Percentiles rank a stretch among this genome's conserved stretches.
These are phyloP conservation scores for Aspergillus sp. DNA, from an alignment of 2,329 filamentous ascomycete species.

Conservation along the genomic window DNA sequence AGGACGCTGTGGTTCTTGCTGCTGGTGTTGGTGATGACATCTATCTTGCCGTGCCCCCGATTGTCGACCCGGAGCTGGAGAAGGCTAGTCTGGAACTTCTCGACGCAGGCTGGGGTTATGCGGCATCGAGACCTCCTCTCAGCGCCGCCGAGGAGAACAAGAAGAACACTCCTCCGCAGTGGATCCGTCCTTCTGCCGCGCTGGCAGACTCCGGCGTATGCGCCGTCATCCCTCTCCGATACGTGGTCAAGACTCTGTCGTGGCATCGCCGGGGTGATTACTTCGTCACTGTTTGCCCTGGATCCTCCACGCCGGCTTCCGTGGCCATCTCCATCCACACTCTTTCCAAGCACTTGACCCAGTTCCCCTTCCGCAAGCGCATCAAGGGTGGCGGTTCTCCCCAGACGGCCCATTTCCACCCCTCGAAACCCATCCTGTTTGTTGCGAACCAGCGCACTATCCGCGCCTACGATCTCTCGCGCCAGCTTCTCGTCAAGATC, in stretches of 20 bases:
- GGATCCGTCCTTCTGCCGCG: slow-evolving; percentile 72
- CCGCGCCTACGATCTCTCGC: slow-evolving; percentile 88
- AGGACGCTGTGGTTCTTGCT: slow-evolving; percentile 75
- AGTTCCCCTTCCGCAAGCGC: slow-evolving; percentile 80
- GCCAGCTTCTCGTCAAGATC: slow-evolving; percentile 88
- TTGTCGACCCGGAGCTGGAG: slow-evolving; percentile 70
- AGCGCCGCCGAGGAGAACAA: slow-evolving; percentile 52
- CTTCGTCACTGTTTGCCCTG: slow-evolving; percentile 83
- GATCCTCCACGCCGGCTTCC: slow-evolving; percentile 46
- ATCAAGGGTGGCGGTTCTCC: slow-evolving; percentile 70
- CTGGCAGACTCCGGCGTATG: slow-evolving; percentile 74
- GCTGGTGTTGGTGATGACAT: slow-evolving; percentile 82
- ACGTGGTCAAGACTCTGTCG: slow-evolving; percentile 79
- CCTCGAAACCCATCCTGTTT: slow-evolving; percentile 87
- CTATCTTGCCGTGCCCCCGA: slow-evolving; percentile 76
- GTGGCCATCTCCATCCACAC: slow-evolving; percentile 88
- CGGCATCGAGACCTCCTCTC: slow-evolving; percentile 57
- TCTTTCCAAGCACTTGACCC: slow-evolving; percentile 88
- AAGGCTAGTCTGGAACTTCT: slow-evolving; percentile 71
- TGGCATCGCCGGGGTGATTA: slow-evolving; percentile 97
- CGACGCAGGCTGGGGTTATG: slow-evolving; percentile 90
- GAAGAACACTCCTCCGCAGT: slow-evolving; percentile 76
- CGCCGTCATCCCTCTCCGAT: slow-evolving; percentile 74
- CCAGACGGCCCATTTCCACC: slow-evolving; percentile 92
- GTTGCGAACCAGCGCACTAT: slow-evolving; percentile 93